A percentile compares a stretch with the other conserved stretches of the same genome.
Evolutionary conservation across 495 filamentous ascomycete species (phyloP).

Genomic region (Penicillium canescens): DNA sequence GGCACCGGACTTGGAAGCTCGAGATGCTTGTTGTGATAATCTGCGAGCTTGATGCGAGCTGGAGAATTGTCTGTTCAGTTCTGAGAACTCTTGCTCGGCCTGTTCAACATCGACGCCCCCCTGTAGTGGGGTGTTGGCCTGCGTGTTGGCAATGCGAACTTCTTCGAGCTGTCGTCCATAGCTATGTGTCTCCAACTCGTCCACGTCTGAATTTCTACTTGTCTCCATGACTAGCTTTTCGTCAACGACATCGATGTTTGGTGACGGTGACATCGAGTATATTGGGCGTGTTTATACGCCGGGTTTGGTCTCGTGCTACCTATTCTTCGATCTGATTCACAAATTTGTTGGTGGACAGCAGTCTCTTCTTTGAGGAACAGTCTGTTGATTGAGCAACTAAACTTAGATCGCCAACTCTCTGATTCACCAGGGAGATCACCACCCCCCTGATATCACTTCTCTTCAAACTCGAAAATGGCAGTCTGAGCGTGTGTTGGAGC

Average conservation of each 20-base stretch:
- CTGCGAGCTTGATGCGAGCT: constrained; percentile 56
- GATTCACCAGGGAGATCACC: too few relatives aligned
- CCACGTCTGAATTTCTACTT: constrained; percentile 26
- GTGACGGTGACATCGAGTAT: neutral
- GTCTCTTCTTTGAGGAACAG: too few relatives aligned
- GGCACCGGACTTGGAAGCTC: constrained; percentile 38
- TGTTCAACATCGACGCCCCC: constrained; percentile 66
- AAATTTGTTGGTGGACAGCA: too few relatives aligned
- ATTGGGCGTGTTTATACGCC: neutral
- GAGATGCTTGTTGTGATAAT: constrained; percentile 40
- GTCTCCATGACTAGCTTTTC: constrained; percentile 20
- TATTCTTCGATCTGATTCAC: too few relatives aligned
- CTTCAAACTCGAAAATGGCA: too few relatives aligned
- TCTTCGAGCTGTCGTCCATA: constrained; percentile 37
- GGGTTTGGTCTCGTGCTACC: neutral
- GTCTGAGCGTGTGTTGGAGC: too few relatives aligned
- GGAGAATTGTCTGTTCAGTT: constrained; percentile 72
- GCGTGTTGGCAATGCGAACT: constrained; percentile 29
- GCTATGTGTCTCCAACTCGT: constrained; percentile 20
- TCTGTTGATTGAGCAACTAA: too few relatives aligned
- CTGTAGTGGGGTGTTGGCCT: constrained; percentile 46
- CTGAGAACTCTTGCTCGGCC: constrained; percentile 75
- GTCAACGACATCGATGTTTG: constrained; percentile 7
- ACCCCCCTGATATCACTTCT: too few relatives aligned
- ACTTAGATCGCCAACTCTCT: too few relatives aligned